Percentiles rank a stretch among this genome's conserved stretches.
Conservation (phyloP, 2,329 filamentous ascomycete genomes). For the Fusarium gaditjirri region DNA sequence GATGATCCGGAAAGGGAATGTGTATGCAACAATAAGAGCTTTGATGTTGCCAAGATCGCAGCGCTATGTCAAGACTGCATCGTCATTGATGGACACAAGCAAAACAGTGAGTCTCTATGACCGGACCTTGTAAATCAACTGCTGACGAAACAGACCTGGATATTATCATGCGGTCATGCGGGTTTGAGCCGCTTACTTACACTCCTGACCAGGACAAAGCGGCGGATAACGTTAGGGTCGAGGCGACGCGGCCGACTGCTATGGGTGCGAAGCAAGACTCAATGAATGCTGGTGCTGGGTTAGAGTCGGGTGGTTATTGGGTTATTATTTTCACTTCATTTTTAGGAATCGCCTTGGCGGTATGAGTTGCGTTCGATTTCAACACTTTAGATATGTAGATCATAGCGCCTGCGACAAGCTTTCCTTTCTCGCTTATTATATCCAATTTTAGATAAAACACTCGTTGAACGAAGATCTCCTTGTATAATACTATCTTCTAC, state of each 20-base stretch:
- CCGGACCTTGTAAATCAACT: not conserved
- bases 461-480: not conserved
- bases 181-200: slow-evolving; percentile 47
- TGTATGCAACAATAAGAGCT: slow-evolving; percentile 54
- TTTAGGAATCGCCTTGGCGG: slow-evolving; percentile 11
- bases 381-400: slow-evolving; percentile 4
- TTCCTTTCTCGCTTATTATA: slow-evolving; percentile 12
- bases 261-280: slow-evolving; percentile 7
- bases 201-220: slow-evolving; percentile 45
- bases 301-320: not conserved
- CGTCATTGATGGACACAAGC: slow-evolving; percentile 43
- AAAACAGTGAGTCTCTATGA: slow-evolving; percentile 46
- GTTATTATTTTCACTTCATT: slow-evolving; percentile 10
- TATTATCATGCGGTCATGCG: slow-evolving; percentile 51
- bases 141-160: slow-evolving; percentile 48
- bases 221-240: slow-evolving; percentile 49
- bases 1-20: slow-evolving; percentile 49
- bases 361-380: not conserved
- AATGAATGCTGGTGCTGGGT: not conserved
- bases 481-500: not conserved
- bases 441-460: not conserved
- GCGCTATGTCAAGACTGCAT: slow-evolving; percentile 55
- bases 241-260: slow-evolving; percentile 45
- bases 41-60: slow-evolving; percentile 52
- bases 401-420: slow-evolving; percentile 9